Base-by-base conservation (phyloP, 2,329 filamentous ascomycete species). In the Herpomyces periplanetae region DNA sequence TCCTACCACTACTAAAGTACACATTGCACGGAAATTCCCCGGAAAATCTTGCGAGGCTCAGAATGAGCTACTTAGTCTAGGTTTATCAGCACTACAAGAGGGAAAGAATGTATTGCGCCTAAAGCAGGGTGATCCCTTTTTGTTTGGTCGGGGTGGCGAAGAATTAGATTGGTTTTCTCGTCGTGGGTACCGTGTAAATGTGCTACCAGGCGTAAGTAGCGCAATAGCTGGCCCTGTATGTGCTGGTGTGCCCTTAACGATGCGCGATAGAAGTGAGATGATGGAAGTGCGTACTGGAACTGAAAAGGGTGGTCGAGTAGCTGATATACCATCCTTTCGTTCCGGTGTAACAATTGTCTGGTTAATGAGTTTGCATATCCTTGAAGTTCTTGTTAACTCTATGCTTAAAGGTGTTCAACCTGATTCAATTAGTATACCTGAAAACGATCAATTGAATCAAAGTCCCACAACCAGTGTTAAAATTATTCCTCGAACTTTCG, bases 271-370 rank as follows among this genome's bases (percentile, higher is more conserved):
- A 1, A 63, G 69, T 3, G 80, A 96, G 32, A 73, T 91, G 37
- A 60, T 96, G 0, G 48, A 96, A 11, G 52, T 96, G n/a, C 91
- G 80, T 40, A 96, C 80, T 0, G 80, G 80, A 0, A 96, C 80
- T 0, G 80, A 80, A 1, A 56, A 80, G 31, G 84, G 85, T 39
- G 80, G 80, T 6, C 62, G 54, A 21, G 46, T 68, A 1, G 71
- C 71, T 0, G 44, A 53, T n/a, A 69, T 71, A 13, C 80, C 80
- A 0, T 58, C 59, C 25, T 87, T 58, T 34, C 53, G 73, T 0
- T 35, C 48, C 2, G 62, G 52, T 5, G 51, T 73, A 22, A 91
- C 80, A 0, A 65, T 80, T 1, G 65, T 96, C 3, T 87, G 91
- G 27, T 42, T 96, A 18, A 96, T 96, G 80, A 69, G 69, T 3